A percentile compares a stretch with the other conserved stretches of the same genome.
Evolutionary conservation across 176 grass and related monocot genomes (phyloP).

Genomic region (Typha latifolia): DNA sequence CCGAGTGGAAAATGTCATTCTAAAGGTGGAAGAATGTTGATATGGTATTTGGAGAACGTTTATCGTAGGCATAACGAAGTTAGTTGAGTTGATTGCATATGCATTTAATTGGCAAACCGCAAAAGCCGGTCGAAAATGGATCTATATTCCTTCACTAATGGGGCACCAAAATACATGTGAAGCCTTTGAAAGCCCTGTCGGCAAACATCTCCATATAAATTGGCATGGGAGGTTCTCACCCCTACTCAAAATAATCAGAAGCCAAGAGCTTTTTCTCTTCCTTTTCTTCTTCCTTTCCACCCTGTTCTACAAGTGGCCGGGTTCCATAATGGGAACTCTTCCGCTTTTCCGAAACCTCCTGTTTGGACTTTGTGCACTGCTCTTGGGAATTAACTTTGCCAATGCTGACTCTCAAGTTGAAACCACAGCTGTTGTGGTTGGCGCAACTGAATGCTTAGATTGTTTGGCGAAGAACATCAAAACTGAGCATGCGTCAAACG

Average conservation of each 20-base stretch:
- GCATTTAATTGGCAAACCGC: not conserved
- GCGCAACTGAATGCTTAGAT: conserved; percentile 36
- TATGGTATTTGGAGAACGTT: too few species aligned
- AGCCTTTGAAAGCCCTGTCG: not conserved
- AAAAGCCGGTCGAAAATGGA: not conserved
- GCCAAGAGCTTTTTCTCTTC: not conserved
- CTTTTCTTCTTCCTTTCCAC: not conserved
- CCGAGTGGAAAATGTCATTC: too few species aligned
- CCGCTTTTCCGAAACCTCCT: not conserved
- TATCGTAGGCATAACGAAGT: too few species aligned
- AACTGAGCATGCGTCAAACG: conserved; percentile 28
- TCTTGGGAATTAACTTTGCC: not conserved
- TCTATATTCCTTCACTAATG: not conserved
- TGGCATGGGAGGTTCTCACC: not conserved
- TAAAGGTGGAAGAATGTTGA: too few species aligned
- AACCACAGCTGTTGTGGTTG: conserved; percentile 22
- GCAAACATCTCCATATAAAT: not conserved
- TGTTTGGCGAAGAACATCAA: conserved; percentile 21
- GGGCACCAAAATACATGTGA: not conserved
- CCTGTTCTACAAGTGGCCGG: not conserved
- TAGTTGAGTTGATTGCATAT: not conserved
- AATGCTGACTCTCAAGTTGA: not conserved
- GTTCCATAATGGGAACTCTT: not conserved
- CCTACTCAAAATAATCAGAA: not conserved
- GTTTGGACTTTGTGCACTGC: not conserved